phyloP scores from a whole-genome alignment of 2,329 filamentous ascomycete genomes.

The Talaromyces atroroseus region DNA sequence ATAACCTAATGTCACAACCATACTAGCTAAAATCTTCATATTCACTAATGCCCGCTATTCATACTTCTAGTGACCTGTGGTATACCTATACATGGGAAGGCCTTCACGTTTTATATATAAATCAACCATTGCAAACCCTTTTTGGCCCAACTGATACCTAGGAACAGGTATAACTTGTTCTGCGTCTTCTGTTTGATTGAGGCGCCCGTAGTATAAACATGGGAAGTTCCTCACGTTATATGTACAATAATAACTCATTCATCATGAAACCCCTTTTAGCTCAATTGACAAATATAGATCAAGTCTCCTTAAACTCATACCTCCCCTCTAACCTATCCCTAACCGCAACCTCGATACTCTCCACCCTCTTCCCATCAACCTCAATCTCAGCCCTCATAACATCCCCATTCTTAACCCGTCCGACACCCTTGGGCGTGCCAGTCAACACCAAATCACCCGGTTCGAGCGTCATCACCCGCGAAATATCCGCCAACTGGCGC shows the following conservation, averaged over 20 bases:
- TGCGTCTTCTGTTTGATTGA: not conserved
- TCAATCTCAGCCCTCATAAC: conserved; percentile 78
- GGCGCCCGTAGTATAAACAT: not conserved
- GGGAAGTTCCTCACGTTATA: not conserved
- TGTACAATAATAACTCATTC: not conserved
- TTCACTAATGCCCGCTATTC: too few relatives aligned
- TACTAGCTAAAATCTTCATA: too few relatives aligned
- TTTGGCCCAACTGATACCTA: too few relatives aligned
- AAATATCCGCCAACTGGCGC: conserved; percentile 82
- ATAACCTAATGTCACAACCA: too few relatives aligned
- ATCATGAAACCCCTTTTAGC: not conserved
- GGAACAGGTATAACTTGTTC: too few relatives aligned
- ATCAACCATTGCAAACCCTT: too few relatives aligned
- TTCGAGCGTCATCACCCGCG: conserved; percentile 88
- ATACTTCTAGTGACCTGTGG: too few relatives aligned
- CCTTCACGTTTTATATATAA: too few relatives aligned
- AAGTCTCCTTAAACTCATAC: conserved; percentile 74
- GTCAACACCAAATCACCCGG: conserved; percentile 90
- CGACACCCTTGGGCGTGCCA: conserved; percentile 96
- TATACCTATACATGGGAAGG: too few relatives aligned
- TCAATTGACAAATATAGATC: conserved; percentile 16
- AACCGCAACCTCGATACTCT: conserved; percentile 76
- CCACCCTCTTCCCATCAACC: conserved; percentile 73
- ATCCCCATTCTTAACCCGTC: conserved; percentile 77
- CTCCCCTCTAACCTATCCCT: conserved; percentile 67